Evolutionary conservation across 352 stramenopile genomes (phyloP).

Genomic region (Poterioochromonas sp.): DNA sequence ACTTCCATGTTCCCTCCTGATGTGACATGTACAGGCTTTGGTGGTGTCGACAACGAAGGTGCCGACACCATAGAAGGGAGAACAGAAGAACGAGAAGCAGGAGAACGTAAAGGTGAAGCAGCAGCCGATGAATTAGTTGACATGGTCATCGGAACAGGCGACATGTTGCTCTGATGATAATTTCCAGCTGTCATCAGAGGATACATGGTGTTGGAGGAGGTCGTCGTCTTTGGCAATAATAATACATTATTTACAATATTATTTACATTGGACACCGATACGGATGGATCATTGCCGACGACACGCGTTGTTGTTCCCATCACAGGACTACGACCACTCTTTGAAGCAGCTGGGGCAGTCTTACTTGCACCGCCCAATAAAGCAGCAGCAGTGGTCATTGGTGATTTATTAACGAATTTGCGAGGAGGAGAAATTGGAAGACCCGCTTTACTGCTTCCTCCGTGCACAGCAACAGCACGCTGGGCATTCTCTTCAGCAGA

Average conservation of each 20-base stretch:
- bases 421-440: background rate
- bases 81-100: background rate
- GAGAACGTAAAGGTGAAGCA: background rate
- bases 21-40: background rate
- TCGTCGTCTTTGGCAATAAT: background rate
- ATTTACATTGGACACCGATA: background rate
- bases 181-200: background rate
- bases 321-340: background rate
- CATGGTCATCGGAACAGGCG: background rate
- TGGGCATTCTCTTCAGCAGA: conserved; percentile 14
- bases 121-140: background rate
- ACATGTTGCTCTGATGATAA: background rate
- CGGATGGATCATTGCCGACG: background rate
- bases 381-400: background rate
- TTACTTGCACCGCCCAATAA: background rate
- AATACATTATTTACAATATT: background rate
- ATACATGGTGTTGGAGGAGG: background rate
- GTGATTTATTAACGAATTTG: background rate
- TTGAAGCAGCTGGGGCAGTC: background rate
- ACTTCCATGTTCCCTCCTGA: background rate
- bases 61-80: background rate
- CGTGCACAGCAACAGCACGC: background rate
- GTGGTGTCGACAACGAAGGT: background rate
- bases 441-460: background rate
- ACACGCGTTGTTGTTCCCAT: background rate